phyloP scores from a whole-genome alignment of 2,329 filamentous ascomycete genomes.

The Trichoderma sp. region DNA sequence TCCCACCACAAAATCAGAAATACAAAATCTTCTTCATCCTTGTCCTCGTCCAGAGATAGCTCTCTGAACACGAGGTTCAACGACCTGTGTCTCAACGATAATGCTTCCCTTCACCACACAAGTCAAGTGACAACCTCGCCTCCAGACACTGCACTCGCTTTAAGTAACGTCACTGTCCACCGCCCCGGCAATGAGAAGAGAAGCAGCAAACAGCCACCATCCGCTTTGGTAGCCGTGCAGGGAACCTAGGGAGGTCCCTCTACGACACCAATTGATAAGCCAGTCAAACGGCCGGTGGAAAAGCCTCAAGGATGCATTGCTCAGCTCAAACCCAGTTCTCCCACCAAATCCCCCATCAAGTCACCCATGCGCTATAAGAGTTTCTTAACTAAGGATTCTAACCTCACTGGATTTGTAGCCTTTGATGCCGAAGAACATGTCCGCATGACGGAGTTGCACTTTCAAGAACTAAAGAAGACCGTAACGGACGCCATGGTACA shows the following conservation, averaged over 20 bases:
- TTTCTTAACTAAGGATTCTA: slow-evolving; percentile 75
- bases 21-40: slow-evolving; percentile 31
- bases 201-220: slow-evolving; percentile 19
- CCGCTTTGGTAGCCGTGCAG: slow-evolving; percentile 25
- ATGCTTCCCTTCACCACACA: slow-evolving; percentile 30
- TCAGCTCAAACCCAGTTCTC: slow-evolving; percentile 34
- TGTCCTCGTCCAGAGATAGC: slow-evolving; percentile 44
- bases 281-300: slow-evolving; percentile 36
- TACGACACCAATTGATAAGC: slow-evolving; percentile 36
- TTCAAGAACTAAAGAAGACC: slow-evolving; percentile 61
- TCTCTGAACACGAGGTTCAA: slow-evolving; percentile 44
- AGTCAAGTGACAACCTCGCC: slow-evolving; percentile 51
- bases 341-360: slow-evolving; percentile 41
- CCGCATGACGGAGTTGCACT: slow-evolving; percentile 73
- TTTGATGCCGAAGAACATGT: slow-evolving; percentile 81
- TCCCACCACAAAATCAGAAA: slow-evolving; percentile 31
- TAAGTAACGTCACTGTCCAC: slow-evolving; percentile 33
- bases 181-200: slow-evolving; percentile 30
- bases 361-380: slow-evolving; percentile 47
- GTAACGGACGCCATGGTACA: slow-evolving; percentile 60
- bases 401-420: slow-evolving; percentile 63
- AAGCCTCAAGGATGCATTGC: slow-evolving; percentile 37
- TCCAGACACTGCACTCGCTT: slow-evolving; percentile 21
- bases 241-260: slow-evolving; percentile 37
- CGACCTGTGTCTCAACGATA: slow-evolving; percentile 43